Conservation (phyloP, 768 basidiomycete genomes). For the Filobasidium floriforme region DNA sequence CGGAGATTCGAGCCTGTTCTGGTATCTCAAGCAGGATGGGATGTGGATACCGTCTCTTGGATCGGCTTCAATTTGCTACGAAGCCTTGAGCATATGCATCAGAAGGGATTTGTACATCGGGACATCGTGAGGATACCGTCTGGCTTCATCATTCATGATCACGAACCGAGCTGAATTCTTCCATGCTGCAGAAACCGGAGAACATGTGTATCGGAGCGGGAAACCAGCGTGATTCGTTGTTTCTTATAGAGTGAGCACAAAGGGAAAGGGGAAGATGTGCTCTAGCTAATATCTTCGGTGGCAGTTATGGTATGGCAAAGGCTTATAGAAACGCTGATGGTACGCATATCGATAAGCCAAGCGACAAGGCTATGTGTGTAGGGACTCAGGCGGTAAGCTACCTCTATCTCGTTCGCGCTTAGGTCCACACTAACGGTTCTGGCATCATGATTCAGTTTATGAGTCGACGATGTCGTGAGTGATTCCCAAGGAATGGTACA, state of each 20-base stretch:
- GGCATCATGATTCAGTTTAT: slow-evolving; percentile 13
- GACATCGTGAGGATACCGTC: slow-evolving; percentile 20
- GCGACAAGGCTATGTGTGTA: slow-evolving; percentile 15
- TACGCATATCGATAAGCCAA: slow-evolving; percentile 7
- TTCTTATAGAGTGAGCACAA: slow-evolving; percentile 19
- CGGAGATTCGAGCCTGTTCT: not conserved
- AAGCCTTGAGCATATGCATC: slow-evolving; percentile 17
- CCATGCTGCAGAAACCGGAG: slow-evolving; percentile 14
- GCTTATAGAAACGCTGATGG: slow-evolving; percentile 5
- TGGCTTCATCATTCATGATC: not conserved
- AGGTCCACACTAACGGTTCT: not conserved
- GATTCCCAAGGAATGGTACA: not conserved
- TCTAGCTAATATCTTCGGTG: too few species aligned
- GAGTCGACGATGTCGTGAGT: slow-evolving; percentile 22
- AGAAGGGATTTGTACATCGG: slow-evolving; percentile 17
- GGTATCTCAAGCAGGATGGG: slow-evolving; percentile 12
- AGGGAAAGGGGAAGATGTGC: too few species aligned
- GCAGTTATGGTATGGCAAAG: slow-evolving; percentile 24
- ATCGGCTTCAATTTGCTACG: slow-evolving; percentile 17
- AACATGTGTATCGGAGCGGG: slow-evolving; percentile 22
- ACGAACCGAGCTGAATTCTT: not conserved
- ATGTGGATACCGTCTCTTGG: slow-evolving; percentile 20
- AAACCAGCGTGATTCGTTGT: slow-evolving; percentile 11
- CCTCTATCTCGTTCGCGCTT: not conserved
- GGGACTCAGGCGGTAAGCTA: slow-evolving; percentile 21